These are phyloP conservation scores for Leptographium flavum DNA, from an alignment of 2,329 filamentous ascomycete species.

Conservation along the genomic window DNA sequence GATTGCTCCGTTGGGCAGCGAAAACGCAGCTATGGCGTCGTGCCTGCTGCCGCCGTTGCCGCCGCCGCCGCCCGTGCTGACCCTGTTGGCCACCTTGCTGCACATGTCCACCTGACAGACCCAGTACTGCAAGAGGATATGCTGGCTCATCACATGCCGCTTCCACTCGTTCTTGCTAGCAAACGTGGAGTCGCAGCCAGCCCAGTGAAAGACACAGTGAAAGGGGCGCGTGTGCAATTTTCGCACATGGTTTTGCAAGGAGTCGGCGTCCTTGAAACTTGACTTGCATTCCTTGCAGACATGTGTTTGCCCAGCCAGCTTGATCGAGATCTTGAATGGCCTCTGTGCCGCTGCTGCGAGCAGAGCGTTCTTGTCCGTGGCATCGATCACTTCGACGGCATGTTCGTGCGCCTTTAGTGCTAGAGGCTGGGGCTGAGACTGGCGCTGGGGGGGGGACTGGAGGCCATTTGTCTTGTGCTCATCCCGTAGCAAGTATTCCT, in stretches of 20 bases:
- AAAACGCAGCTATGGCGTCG: slow-evolving; percentile 1
- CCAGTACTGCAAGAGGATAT: slow-evolving; percentile 64
- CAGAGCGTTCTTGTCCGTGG: slow-evolving; percentile 3
- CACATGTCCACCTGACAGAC: slow-evolving; percentile 56
- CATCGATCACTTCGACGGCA: neutral
- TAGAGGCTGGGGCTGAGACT: neutral
- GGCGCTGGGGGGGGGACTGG: neutral
- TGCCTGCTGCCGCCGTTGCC: slow-evolving; percentile 1
- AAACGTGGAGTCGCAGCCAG: slow-evolving; percentile 62
- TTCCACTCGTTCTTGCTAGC: slow-evolving; percentile 92
- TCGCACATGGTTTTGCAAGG: slow-evolving; percentile 35
- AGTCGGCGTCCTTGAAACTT: slow-evolving; percentile 29
- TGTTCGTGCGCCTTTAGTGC: neutral
- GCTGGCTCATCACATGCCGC: slow-evolving; percentile 69
- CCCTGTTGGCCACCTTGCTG: slow-evolving; percentile 17
- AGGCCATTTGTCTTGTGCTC: neutral
- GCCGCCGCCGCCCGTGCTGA: neutral
- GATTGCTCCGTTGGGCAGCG: slow-evolving; percentile 39
- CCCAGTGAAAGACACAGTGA: slow-evolving; percentile 63
- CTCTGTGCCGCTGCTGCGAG: slow-evolving; percentile 9
- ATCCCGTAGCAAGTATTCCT: neutral
- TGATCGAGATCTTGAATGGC: slow-evolving; percentile 12
- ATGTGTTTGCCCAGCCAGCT: slow-evolving; percentile 7
- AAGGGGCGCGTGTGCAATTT: slow-evolving; percentile 48
- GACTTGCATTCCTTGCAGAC: slow-evolving; percentile 23